Conservation (phyloP, 202 grass and related monocot genomes). For the Zoysia matrella region DNA sequence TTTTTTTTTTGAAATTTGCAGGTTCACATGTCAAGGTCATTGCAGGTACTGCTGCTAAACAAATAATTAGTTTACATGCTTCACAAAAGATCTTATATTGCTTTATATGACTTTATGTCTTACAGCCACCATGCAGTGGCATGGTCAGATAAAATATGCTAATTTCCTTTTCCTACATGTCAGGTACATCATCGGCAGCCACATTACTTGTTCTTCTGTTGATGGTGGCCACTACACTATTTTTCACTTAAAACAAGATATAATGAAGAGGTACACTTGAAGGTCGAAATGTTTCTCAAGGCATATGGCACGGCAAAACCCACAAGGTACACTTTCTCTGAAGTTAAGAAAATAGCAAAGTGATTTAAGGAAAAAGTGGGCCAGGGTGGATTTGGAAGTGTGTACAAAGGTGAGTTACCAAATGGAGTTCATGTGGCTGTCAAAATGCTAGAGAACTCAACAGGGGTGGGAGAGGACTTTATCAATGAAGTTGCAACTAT, state of each 20-base stretch:
- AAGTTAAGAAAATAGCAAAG: no score
- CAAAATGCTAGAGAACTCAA: conserved; percentile 47
- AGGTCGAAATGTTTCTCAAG: conserved; percentile 13
- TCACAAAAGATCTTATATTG: neutral
- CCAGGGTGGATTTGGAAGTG: no score
- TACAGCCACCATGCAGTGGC: neutral
- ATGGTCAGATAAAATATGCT: neutral
- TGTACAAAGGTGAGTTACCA: neutral
- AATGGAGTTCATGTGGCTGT: no score
- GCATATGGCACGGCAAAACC: no score
- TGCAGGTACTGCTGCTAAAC: conserved; percentile 42
- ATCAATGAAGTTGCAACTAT: conserved; percentile 78
- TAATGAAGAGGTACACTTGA: conserved; percentile 41
- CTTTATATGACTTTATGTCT: neutral
- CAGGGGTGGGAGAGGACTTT: conserved; percentile 54
- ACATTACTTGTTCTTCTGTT: neutral
- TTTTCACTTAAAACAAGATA: conserved; percentile 30
- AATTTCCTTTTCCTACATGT: neutral
- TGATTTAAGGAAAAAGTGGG: no score
- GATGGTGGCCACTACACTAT: neutral
- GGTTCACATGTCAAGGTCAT: conserved; percentile 46
- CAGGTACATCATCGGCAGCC: conserved; percentile 29
- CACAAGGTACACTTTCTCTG: no score
- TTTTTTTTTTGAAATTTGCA: conserved; percentile 24
- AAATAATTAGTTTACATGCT: neutral